Evolutionary conservation across 805 yeast species (phyloP).

Genomic region (Ogataea pini): DNA sequence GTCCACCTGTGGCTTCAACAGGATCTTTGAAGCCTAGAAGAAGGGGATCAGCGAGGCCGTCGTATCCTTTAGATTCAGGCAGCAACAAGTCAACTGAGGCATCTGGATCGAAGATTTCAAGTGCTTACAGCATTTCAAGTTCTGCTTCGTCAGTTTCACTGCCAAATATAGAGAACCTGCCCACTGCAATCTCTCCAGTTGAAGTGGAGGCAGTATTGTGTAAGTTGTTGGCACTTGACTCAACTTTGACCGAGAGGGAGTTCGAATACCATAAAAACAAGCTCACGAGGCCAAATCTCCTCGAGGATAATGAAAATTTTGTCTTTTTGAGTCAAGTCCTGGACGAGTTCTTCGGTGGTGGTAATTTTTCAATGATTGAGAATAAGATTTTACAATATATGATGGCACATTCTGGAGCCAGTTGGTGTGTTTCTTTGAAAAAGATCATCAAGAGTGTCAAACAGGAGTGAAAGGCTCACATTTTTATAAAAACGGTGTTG

Average conservation of each 20-base stretch:
- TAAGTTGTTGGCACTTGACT: constrained; percentile 28
- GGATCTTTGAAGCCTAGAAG: constrained; percentile 3
- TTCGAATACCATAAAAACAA: constrained; percentile 45
- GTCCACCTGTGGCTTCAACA: constrained; percentile 41
- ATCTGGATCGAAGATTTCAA: background rate
- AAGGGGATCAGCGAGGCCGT: constrained; percentile 5
- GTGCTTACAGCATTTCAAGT: background rate
- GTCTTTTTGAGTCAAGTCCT: constrained; percentile 30
- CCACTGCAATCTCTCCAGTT: background rate
- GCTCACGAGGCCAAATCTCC: constrained; percentile 29
- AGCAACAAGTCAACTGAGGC: background rate
- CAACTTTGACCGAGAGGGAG: constrained; percentile 43
- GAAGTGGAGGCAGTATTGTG: constrained; percentile 23
- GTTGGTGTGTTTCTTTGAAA: constrained; percentile 70
- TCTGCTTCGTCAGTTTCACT: background rate
- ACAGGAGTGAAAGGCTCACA: too few species aligned
- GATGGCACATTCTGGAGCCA: constrained; percentile 55
- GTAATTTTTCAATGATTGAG: constrained; percentile 26
- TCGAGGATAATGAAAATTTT: constrained; percentile 33
- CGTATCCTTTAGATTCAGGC: background rate
- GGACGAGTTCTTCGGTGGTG: constrained; percentile 23
- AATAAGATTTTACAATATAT: constrained; percentile 49
- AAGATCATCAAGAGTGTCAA: constrained; percentile 40
- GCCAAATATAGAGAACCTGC: background rate
- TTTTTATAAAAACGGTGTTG: too few species aligned